Base-by-base conservation (phyloP, 1,284 basidiomycete genomes). In the Mycosarcoma maydis region DNA sequence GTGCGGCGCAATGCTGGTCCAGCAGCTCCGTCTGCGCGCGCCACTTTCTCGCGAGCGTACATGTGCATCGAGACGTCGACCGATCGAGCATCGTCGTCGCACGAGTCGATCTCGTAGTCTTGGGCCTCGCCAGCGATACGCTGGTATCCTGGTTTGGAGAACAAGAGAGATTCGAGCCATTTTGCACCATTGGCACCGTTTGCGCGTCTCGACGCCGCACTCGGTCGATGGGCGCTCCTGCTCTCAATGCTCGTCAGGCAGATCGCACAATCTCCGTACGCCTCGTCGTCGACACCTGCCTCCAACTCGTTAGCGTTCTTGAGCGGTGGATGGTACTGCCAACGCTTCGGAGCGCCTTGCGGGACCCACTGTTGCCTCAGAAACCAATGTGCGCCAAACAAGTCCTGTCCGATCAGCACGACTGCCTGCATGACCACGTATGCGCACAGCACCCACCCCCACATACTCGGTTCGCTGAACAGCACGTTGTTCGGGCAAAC, bases 401-500 rank as follows among this genome's bases (percentile, higher is more conserved):
- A 82, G 51, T 92, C 90, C 83, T 95, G 92, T 8, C 90, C 85
- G 19, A 90, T 81, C 17, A 95, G 82, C 3, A 92, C 66, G 4
- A 82, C 66, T 5, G 88, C 87, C 81, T 94, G 92, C 17, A 87
- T 60, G 17, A 85, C 78, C 36, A 92, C 86, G 80, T 90, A 88
- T 2, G 83, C 76, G 3, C 87, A 86, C 11, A 94, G 83, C 17
- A 83, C 75, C 82, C 86, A 90, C 9, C 89, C 85, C 90, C 90
- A 92, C 38, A 88, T 77, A 62, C 88, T 85, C 17, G 89, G 86
- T 62, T 90, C 87, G 26, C 90, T 85, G 72, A 93, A 91, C 58
- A 94, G 85, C 8, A 94, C 89, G 76, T 94, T 94, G 75, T 88
- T 87, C 3, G 92, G 90, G 76, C 91, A 94, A 0, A 85, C 86